phyloP scores from a whole-genome alignment of 345 rosid genomes.

The Bretschneidera sinensis region DNA sequence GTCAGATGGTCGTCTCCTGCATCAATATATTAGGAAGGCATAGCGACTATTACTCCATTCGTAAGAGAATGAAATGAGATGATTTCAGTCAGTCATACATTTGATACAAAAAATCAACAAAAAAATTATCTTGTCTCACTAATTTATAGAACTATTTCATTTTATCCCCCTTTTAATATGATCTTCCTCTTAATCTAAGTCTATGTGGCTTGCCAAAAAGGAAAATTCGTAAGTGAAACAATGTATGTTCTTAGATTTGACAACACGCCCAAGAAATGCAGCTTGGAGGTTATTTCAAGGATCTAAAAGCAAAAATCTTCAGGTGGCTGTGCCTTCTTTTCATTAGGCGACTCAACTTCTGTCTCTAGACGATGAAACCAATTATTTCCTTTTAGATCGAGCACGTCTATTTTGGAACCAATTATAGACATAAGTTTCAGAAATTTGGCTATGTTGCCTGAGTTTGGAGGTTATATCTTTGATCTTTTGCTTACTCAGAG shows the following conservation, averaged over 20 bases:
- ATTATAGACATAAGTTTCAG: conserved; percentile 86
- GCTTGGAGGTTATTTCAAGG: conserved; percentile 64
- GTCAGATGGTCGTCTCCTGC: conserved; percentile 70
- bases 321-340: conserved; percentile 55
- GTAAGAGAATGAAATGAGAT: too few species aligned
- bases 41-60: too few species aligned
- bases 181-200: too few species aligned
- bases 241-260: conserved; percentile 39
- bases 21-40: conserved; percentile 1
- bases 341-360: conserved; percentile 70
- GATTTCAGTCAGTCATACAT: too few species aligned
- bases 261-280: conserved; percentile 56
- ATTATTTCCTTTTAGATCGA: conserved; percentile 81
- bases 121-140: too few species aligned
- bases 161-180: too few species aligned
- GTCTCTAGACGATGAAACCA: conserved; percentile 59
- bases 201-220: neutral
- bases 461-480: conserved; percentile 87
- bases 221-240: neutral
- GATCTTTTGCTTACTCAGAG: conserved; percentile 97
- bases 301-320: conserved; percentile 74
- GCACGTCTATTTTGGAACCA: conserved; percentile 99
- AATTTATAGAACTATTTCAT: too few species aligned
- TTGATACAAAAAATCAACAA: too few species aligned
- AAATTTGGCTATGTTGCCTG: conserved; percentile 90